Base-by-base conservation (phyloP, 139 green algal species). In the Tetradesmus obliquus region DNA sequence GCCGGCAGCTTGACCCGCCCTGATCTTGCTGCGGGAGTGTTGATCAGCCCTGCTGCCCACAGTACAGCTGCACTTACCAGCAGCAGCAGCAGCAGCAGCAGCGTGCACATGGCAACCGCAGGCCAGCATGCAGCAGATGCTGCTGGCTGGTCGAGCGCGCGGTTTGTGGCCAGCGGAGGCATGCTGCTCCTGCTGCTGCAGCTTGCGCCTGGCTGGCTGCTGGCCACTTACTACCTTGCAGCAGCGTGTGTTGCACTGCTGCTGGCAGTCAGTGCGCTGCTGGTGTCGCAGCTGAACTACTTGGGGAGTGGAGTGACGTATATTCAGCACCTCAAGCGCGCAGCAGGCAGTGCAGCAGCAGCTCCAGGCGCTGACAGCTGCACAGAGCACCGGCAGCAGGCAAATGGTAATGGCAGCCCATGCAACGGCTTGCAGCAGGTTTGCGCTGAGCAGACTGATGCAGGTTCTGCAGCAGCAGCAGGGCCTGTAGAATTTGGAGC, bases 161-260 rank as follows among this genome's bases (percentile, higher is more conserved):
- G 58, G 2, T n/a, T 72, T 20, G 76, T 20, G 82, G 58, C 3
- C 12, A n/a, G 55, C 19, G n/a, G 10, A 24, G 17, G 5, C 2
- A 53, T 81, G 88, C 22, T 45, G 55, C 13, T 69, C 0, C 9
- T 91, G 53, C n/a, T 91, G 54, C 19, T 92, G n/a, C 76, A 86
- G 51, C 19, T 13, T 20, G 60, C 89, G 3, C 89, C 89, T 10
- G 53, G 82, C 22, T 88, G 82, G 89, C 62, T 92, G 51, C 60
- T 93, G 81, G 86, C 24, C 0, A 8, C 89, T 0, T 91, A 80
- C 17, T 94, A 93, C 57, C 32, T 94, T 19, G 12, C 91, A 3
- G 53, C 79, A 19, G 55, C 80, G n/a, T 88, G 79, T 5, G 2
- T 84, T 2, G 92, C 62, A 17, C 13, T 92, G 54, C 10, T 92